These are phyloP conservation scores for Rhizopogon vesiculosus DNA, from an alignment of 768 basidiomycete species.

Conservation along the genomic window DNA sequence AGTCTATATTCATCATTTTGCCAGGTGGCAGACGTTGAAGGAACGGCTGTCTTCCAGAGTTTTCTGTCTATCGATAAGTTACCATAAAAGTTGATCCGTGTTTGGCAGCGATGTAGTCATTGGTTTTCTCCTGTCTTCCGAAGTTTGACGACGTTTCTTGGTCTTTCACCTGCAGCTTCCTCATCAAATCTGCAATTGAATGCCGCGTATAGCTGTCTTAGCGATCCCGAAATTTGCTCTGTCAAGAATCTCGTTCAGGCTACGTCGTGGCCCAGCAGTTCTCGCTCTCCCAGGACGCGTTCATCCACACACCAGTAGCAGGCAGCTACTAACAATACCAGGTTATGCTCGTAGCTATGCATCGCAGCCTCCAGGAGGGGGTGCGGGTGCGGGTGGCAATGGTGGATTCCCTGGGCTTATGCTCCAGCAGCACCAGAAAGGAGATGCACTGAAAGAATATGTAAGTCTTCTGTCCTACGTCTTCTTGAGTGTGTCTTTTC, in stretches of 20 bases:
- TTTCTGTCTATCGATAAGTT: no score
- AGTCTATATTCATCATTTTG: no score
- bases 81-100: neutral
- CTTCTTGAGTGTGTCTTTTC: neutral
- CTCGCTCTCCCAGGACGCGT: slow-evolving; percentile 1
- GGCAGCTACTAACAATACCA: neutral
- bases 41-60: no score
- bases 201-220: neutral
- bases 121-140: neutral
- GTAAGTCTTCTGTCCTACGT: slow-evolving; percentile 35
- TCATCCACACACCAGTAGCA: neutral
- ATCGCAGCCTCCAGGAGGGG: slow-evolving; percentile 38
- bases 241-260: slow-evolving; percentile 13
- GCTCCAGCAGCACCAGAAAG: slow-evolving; percentile 62
- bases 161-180: neutral
- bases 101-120: no score
- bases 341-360: slow-evolving; percentile 37
- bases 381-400: slow-evolving; percentile 31
- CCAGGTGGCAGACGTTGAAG: no score
- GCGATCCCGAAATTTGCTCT: slow-evolving; percentile 2
- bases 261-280: slow-evolving; percentile 14
- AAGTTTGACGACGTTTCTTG: neutral
- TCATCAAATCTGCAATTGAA: neutral
- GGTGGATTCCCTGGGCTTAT: slow-evolving; percentile 62
- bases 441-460: slow-evolving; percentile 82